Evolutionary conservation across 148 eudicot genomes (phyloP).

Genomic region (Limonium bicolor): DNA sequence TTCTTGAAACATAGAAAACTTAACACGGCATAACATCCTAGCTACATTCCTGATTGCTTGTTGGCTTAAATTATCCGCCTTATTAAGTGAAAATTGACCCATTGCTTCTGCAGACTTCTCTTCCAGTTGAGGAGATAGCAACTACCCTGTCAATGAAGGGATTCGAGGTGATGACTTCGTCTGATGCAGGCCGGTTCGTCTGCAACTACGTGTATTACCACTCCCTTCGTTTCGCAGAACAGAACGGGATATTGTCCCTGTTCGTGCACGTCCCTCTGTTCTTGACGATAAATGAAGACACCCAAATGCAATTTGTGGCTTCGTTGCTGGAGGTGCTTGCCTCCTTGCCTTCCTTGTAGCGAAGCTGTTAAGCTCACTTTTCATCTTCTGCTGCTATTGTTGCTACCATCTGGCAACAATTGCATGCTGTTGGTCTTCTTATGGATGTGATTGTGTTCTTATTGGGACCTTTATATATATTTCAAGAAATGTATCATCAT

Average conservation of each 20-base stretch:
- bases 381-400: too few species aligned
- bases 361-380: too few species aligned
- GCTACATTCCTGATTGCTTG: too few species aligned
- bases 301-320: conserved; percentile 80
- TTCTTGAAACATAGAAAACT: too few species aligned
- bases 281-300: conserved; percentile 64
- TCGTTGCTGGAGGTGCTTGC: conserved; percentile 84
- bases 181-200: conserved; percentile 96
- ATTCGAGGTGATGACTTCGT: conserved; percentile 64
- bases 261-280: conserved; percentile 95
- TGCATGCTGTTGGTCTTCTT: too few species aligned
- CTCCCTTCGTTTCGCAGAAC: conserved; percentile 83
- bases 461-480: too few species aligned
- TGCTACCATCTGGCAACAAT: too few species aligned
- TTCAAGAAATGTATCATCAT: too few species aligned
- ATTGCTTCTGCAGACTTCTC: conserved; percentile 70
- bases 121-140: conserved; percentile 57
- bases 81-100: too few species aligned
- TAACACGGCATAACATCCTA: too few species aligned
- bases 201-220: conserved; percentile 97
- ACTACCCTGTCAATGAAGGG: conserved; percentile 49
- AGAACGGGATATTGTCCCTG: conserved; percentile 63
- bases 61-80: too few species aligned
- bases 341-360: conserved; percentile 28
- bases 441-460: too few species aligned